Evolutionary conservation across 192 early-diverging fungal genomes (phyloP).

Genomic region (Phlyctochytrium planicorne): DNA sequence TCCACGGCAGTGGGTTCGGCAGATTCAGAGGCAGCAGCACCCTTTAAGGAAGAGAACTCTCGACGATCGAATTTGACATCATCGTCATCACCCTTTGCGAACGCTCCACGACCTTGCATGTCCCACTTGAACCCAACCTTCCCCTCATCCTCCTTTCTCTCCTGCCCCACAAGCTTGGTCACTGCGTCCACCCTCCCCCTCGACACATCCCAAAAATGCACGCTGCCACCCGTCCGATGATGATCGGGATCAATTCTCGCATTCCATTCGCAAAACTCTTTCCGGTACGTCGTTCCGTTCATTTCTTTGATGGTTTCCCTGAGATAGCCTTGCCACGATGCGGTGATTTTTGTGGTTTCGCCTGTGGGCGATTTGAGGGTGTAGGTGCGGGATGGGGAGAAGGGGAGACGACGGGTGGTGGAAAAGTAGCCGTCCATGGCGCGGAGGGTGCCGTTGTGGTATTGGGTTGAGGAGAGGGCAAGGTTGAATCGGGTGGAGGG

Average conservation of each 20-base stretch:
- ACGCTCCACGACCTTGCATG: no score
- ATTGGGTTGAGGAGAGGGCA: not conserved
- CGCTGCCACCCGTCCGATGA: not conserved
- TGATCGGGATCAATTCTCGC: not conserved
- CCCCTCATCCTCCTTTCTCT: not conserved
- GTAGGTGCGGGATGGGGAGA: not conserved
- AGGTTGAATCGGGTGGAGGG: slow-evolving; percentile 6
- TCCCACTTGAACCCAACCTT: no score
- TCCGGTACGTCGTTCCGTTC: not conserved
- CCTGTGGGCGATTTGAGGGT: not conserved
- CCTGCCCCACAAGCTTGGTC: not conserved
- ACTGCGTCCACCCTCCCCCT: not conserved
- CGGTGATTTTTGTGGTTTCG: not conserved
- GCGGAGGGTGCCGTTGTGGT: not conserved
- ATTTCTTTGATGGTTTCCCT: not conserved
- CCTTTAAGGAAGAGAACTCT: no score
- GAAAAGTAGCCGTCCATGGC: not conserved
- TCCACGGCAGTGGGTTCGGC: no score
- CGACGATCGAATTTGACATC: no score
- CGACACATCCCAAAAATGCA: not conserved
- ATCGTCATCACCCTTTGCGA: no score
- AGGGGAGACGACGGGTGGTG: not conserved
- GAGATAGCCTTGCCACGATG: not conserved
- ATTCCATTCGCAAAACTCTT: not conserved
- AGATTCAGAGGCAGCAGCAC: no score